A percentile compares a stretch with the other conserved stretches of the same genome.
phyloP scores from a whole-genome alignment of 23 red algal species.

The Gracilaria vermiculophylla region DNA sequence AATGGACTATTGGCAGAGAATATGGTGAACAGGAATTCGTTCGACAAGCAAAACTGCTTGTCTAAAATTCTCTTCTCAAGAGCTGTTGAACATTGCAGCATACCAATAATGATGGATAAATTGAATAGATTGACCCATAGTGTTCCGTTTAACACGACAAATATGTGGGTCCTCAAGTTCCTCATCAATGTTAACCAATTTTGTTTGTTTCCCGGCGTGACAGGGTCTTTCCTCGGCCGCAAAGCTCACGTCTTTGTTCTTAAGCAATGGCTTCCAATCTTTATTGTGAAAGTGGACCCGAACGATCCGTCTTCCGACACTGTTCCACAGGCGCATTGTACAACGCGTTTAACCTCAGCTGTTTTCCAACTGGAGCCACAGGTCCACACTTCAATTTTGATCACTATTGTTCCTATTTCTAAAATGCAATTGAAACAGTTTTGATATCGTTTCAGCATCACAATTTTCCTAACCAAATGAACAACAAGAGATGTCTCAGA shows the following conservation, averaged over 20 bases:
- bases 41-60: not conserved
- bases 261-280: not conserved
- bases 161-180: no score
- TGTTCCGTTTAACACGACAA: not conserved
- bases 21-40: slow-evolving; percentile 29
- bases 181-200: no score
- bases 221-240: not conserved
- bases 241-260: not conserved
- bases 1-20: not conserved
- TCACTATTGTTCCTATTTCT: not conserved
- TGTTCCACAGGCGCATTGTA: not conserved
- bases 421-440: not conserved
- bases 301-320: not conserved
- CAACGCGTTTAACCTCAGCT: no score
- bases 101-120: not conserved
- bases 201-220: no score
- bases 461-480: no score
- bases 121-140: no score
- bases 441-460: not conserved
- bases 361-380: not conserved
- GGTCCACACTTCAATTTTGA: not conserved
- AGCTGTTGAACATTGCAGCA: not conserved
- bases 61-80: not conserved
- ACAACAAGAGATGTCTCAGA: no score
- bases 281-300: not conserved